Evolutionary conservation across 495 filamentous ascomycete genomes (phyloP).

Genomic region (Aspergillus cristatus): DNA sequence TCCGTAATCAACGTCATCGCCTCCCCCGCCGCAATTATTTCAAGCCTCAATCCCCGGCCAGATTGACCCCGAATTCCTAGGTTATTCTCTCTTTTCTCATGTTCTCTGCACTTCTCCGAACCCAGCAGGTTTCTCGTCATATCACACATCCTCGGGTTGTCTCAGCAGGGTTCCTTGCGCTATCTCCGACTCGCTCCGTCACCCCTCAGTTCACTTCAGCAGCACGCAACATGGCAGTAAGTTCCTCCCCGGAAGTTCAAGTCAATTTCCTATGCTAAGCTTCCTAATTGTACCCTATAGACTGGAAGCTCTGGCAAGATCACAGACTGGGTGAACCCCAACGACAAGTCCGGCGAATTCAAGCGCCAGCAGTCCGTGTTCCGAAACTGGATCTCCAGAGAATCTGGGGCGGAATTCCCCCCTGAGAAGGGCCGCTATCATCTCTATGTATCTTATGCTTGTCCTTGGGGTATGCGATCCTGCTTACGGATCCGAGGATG

Average conservation of each 20-base stretch:
- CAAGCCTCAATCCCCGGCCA: no score
- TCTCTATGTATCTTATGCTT: slow-evolving; percentile 66
- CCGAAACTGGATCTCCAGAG: slow-evolving; percentile 59
- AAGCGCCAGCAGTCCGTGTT: slow-evolving; percentile 67
- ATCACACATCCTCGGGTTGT: slow-evolving; percentile 11
- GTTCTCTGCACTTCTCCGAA: slow-evolving; percentile 19
- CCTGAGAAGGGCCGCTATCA: slow-evolving; percentile 61
- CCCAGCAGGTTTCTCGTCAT: slow-evolving; percentile 12
- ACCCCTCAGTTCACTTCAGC: slow-evolving; percentile 12
- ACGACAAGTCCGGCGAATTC: slow-evolving; percentile 78
- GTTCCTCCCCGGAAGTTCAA: not conserved
- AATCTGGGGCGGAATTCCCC: slow-evolving; percentile 53
- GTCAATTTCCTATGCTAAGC: not conserved
- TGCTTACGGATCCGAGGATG: not conserved
- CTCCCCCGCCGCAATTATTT: not conserved
- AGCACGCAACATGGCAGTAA: slow-evolving; percentile 34
- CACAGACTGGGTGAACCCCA: slow-evolving; percentile 71
- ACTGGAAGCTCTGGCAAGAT: slow-evolving; percentile 41
- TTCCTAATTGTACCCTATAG: slow-evolving; percentile 7
- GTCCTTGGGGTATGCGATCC: slow-evolving; percentile 51
- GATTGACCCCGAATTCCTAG: no score
- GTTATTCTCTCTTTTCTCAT: slow-evolving; percentile 15
- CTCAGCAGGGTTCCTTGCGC: slow-evolving; percentile 6
- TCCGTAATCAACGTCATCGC: slow-evolving; percentile 22
- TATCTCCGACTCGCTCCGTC: slow-evolving; percentile 11